phyloP scores from a whole-genome alignment of 2,329 filamentous ascomycete genomes.

The Alternaria arbusti region DNA sequence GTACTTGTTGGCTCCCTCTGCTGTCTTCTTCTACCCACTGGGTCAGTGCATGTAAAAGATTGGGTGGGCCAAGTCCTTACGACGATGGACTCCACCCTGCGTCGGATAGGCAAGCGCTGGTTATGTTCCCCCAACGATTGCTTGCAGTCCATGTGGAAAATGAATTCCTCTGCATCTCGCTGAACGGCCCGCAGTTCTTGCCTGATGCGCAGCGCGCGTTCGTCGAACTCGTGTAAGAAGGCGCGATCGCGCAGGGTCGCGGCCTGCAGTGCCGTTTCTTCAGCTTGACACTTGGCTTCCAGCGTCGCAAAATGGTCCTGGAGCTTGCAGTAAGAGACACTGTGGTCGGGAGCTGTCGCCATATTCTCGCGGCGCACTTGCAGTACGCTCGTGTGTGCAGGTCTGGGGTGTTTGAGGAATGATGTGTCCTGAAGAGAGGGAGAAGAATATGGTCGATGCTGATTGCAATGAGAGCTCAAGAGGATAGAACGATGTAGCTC shows the following conservation, averaged over 20 bases:
- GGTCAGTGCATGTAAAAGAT: background rate
- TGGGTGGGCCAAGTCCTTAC: background rate
- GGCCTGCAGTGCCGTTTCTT: background rate
- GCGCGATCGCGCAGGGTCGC: background rate
- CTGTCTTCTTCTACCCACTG: background rate
- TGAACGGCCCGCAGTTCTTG: background rate
- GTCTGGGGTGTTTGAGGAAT: background rate
- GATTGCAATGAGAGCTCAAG: background rate
- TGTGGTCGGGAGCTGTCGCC: background rate
- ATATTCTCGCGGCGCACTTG: background rate
- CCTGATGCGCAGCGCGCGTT: background rate
- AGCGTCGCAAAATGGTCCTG: background rate
- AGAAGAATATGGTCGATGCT: background rate
- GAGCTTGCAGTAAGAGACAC: background rate
- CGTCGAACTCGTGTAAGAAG: background rate
- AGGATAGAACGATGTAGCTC: background rate
- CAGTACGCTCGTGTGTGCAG: background rate
- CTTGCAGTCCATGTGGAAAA: background rate
- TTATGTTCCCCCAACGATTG: background rate
- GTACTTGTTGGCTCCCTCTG: background rate
- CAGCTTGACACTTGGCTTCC: background rate
- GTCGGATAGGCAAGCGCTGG: background rate
- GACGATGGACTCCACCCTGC: background rate
- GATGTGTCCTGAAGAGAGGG: background rate
- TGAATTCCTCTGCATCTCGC: background rate